phyloP scores from a whole-genome alignment of 1,284 basidiomycete species.

The Malassezia furfur region DNA sequence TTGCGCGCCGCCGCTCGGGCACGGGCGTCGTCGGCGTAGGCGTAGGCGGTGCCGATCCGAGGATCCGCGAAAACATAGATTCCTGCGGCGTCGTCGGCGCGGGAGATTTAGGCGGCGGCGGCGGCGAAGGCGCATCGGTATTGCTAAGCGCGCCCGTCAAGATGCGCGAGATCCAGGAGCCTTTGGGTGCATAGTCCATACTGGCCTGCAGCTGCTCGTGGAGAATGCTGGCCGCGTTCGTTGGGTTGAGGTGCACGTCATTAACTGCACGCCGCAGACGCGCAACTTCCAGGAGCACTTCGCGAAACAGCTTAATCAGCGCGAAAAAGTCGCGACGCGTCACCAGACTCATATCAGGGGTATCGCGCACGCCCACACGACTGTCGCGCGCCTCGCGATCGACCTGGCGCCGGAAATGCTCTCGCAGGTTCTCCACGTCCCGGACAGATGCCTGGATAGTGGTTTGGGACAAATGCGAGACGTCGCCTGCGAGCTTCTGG shows the following conservation, averaged over 20 bases:
- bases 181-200: slow-evolving; percentile 4
- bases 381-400: slow-evolving; percentile 51
- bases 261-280: slow-evolving; percentile 74
- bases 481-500: slow-evolving; percentile 75
- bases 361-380: neutral
- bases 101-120: neutral
- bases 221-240: slow-evolving; percentile 52
- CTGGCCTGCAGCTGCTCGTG: slow-evolving; percentile 38
- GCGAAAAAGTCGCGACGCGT: slow-evolving; percentile 72
- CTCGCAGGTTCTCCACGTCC: slow-evolving; percentile 63
- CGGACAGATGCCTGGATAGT: slow-evolving; percentile 68
- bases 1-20: neutral
- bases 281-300: slow-evolving; percentile 73
- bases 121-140: neutral
- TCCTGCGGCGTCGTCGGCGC: neutral
- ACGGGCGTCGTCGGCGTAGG: neutral
- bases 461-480: slow-evolving; percentile 73
- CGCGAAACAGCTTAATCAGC: slow-evolving; percentile 74
- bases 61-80: slow-evolving; percentile 1
- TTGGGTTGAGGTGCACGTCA: slow-evolving; percentile 78
- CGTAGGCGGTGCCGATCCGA: neutral
- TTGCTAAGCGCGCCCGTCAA: slow-evolving; percentile 1
- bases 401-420: slow-evolving; percentile 59
- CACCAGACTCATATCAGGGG: slow-evolving; percentile 51
- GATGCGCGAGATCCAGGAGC: slow-evolving; percentile 14